phyloP scores from a whole-genome alignment of 805 yeast genomes.

The Starmerella floricola region DNA sequence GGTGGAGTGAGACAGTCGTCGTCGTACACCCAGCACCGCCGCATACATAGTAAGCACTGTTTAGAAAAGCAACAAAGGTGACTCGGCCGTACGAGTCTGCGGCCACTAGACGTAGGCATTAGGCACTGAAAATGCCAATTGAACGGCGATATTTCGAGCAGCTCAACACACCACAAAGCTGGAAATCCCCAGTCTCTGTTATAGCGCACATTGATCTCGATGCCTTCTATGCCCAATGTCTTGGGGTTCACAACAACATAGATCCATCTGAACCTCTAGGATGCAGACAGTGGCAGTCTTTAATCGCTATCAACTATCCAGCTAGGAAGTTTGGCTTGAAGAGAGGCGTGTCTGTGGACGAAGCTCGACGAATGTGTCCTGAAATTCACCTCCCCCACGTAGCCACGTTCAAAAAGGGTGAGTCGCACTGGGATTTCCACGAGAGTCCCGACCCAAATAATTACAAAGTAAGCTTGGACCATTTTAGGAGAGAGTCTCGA shows the following conservation, averaged over 20 bases:
- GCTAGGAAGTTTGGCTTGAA: constrained; percentile 75
- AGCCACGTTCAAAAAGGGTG: constrained; percentile 84
- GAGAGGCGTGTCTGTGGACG: constrained; percentile 58
- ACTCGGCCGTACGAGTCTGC: neutral
- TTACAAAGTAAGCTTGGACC: constrained; percentile 82
- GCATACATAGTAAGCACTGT: too few species aligned
- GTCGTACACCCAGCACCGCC: too few species aligned
- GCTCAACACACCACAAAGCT: constrained; percentile 23
- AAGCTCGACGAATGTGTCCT: constrained; percentile 69
- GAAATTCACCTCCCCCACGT: constrained; percentile 72
- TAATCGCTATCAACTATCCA: constrained; percentile 73
- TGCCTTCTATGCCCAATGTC: constrained; percentile 94
- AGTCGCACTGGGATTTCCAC: constrained; percentile 66
- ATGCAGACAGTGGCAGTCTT: constrained; percentile 82
- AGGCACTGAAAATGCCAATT: constrained; percentile 1
- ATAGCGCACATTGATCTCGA: constrained; percentile 82
- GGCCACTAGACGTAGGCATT: neutral
- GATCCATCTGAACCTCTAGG: constrained; percentile 69
- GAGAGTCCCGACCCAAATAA: constrained; percentile 41
- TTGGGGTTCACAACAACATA: constrained; percentile 59
- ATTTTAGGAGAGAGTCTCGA: constrained; percentile 77
- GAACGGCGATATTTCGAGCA: constrained; percentile 19
- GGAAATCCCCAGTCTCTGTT: constrained; percentile 57
- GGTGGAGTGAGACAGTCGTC: too few species aligned
- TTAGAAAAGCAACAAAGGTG: neutral